phyloP scores from a whole-genome alignment of 176 grass and related monocot genomes.

The Oryza meridionalis region DNA sequence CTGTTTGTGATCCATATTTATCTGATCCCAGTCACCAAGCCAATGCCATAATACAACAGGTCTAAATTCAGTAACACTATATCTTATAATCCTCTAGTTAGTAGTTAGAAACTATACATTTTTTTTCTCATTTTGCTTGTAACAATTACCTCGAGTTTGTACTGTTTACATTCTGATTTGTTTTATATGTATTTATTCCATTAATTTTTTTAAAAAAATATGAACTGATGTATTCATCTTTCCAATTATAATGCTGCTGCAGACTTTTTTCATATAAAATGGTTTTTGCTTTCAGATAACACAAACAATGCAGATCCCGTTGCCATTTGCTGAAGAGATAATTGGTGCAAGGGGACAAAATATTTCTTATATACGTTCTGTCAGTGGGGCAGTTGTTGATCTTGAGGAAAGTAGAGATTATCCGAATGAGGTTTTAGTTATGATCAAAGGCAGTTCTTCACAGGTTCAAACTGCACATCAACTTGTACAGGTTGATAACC shows the following conservation, averaged over 20 bases:
- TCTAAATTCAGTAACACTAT: slow-evolving; percentile 19
- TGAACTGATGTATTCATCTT: background rate
- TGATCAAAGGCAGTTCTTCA: slow-evolving; percentile 67
- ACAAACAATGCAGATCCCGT: slow-evolving; percentile 76
- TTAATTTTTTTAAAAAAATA: background rate
- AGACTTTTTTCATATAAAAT: background rate
- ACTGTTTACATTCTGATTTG: slow-evolving; percentile 3
- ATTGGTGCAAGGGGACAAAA: slow-evolving; percentile 68
- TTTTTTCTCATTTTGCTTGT: background rate
- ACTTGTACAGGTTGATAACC: slow-evolving; percentile 64
- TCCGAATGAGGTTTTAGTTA: slow-evolving; percentile 62
- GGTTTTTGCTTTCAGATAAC: slow-evolving; percentile 56
- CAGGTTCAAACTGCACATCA: slow-evolving; percentile 74
- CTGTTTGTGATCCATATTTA: slow-evolving; percentile 8
- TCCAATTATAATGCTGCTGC: background rate
- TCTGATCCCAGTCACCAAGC: slow-evolving; percentile 20
- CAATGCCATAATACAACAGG: slow-evolving; percentile 59
- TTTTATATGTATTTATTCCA: background rate
- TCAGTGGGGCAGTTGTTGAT: slow-evolving; percentile 63
- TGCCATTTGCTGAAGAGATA: slow-evolving; percentile 70
- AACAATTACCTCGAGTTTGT: background rate
- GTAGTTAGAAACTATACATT: background rate
- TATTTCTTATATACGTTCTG: slow-evolving; percentile 60
- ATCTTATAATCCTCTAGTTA: background rate
- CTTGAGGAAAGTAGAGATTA: slow-evolving; percentile 57